Evolutionary conservation across 257 asterid genomes (phyloP).

Genomic region (Knoxia roxburghii): DNA sequence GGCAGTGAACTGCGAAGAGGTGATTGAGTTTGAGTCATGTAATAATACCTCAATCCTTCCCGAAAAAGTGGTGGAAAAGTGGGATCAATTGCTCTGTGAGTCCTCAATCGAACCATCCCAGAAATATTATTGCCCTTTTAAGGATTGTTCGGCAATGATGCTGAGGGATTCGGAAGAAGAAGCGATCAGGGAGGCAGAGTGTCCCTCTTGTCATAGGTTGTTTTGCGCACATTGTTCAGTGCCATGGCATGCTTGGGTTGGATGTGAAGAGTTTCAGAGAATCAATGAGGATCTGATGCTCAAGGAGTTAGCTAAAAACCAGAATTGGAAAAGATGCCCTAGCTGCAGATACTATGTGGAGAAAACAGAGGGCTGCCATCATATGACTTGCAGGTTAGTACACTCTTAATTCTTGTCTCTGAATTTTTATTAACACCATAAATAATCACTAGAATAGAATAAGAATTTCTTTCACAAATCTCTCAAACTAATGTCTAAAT

Average conservation of each 20-base stretch:
- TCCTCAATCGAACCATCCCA: slow-evolving; percentile 23
- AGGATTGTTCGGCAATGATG: slow-evolving; percentile 24
- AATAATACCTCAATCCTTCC: slow-evolving; percentile 22
- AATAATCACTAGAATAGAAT: neutral
- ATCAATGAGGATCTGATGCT: slow-evolving; percentile 17
- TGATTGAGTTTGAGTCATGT: slow-evolving; percentile 28
- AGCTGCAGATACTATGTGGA: slow-evolving; percentile 19
- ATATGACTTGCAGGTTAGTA: slow-evolving; percentile 28
- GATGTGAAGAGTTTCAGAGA: slow-evolving; percentile 15
- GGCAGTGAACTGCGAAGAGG: slow-evolving; percentile 35
- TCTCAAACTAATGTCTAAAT: too few relatives aligned
- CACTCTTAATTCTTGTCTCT: neutral
- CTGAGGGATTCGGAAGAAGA: slow-evolving; percentile 10
- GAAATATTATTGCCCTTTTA: slow-evolving; percentile 30
- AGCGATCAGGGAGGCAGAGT: slow-evolving; percentile 1
- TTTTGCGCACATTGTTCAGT: slow-evolving; percentile 23
- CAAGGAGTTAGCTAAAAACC: slow-evolving; percentile 6
- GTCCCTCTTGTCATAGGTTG: slow-evolving; percentile 17
- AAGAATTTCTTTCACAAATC: too few relatives aligned
- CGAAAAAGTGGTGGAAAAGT: slow-evolving; percentile 1
- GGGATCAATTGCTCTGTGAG: slow-evolving; percentile 42
- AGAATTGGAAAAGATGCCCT: slow-evolving; percentile 27
- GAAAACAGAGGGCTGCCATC: slow-evolving; percentile 17
- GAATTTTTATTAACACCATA: neutral
- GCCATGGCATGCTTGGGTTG: slow-evolving; percentile 24